Evolutionary conservation across 306 rosid genomes (phyloP).

Genomic region (Echinosophora koreensis): DNA sequence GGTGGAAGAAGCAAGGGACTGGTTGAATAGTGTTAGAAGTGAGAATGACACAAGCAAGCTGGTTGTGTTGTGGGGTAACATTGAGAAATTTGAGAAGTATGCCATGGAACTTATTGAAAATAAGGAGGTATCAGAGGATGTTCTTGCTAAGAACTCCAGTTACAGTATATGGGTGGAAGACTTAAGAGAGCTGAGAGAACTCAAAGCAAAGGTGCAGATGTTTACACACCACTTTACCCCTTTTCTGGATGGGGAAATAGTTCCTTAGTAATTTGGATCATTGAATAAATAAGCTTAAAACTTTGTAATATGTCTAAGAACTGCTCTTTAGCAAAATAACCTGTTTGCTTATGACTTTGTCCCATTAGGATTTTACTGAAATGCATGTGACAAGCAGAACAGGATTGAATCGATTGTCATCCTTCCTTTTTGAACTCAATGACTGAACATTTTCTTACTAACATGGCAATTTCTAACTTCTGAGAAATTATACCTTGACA

Average conservation of each 20-base stretch:
- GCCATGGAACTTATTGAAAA: constrained; percentile 59
- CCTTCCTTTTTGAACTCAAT: constrained; percentile 5
- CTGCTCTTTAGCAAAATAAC: constrained; percentile 17
- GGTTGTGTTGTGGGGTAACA: constrained; percentile 53
- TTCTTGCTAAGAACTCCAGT: constrained; percentile 74
- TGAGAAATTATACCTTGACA: constrained; percentile 56
- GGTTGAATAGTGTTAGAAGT: constrained; percentile 54
- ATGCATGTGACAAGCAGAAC: background rate
- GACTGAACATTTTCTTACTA: background rate
- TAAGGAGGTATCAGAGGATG: constrained; percentile 74
- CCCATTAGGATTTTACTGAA: constrained; percentile 5
- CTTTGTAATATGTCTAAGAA: constrained; percentile 4
- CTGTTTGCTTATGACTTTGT: constrained; percentile 26
- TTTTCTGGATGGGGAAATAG: constrained; percentile 45
- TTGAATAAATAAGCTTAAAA: constrained; percentile 1
- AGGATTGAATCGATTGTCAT: background rate
- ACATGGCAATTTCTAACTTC: constrained; percentile 4
- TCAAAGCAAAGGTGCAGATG: constrained; percentile 52
- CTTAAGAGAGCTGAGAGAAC: constrained; percentile 49
- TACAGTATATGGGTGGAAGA: constrained; percentile 66
- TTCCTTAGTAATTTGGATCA: constrained; percentile 39
- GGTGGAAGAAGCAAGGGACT: constrained; percentile 82
- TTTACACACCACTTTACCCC: constrained; percentile 38
- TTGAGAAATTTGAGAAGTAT: constrained; percentile 63
- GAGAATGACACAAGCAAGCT: constrained; percentile 52